Evolutionary conservation across 2,329 filamentous ascomycete genomes (phyloP).

Genomic region (Colletotrichum ledebouriae): DNA sequence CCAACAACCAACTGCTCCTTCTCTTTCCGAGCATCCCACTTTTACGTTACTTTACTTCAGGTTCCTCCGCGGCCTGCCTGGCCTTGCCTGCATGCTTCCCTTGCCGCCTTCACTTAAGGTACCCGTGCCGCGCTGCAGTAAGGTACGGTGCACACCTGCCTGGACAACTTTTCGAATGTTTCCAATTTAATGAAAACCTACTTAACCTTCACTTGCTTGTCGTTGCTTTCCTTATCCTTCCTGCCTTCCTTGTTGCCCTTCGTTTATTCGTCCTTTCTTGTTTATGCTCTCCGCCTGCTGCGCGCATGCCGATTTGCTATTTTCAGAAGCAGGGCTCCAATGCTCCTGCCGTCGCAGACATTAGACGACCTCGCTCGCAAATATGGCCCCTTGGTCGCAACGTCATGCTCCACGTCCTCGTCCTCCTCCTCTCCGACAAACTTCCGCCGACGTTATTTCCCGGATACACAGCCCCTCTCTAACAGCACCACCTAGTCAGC

Average conservation of each 20-base stretch:
- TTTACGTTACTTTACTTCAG: conserved; percentile 9
- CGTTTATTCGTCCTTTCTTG: conserved; percentile 5
- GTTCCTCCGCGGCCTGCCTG: conserved; percentile 4
- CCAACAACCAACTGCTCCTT: conserved; percentile 6
- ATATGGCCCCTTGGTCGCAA: conserved; percentile 52
- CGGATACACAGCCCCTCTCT: conserved; percentile 54
- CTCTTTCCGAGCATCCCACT: conserved; percentile 21
- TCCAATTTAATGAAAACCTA: conserved; percentile 26
- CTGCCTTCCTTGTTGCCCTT: background rate
- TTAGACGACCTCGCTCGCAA: conserved; percentile 43
- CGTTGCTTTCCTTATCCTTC: background rate
- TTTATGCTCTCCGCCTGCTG: conserved; percentile 6
- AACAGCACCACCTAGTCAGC: conserved; percentile 41
- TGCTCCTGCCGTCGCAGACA: conserved; percentile 40
- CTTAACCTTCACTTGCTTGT: background rate
- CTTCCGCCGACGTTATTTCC: conserved; percentile 51
- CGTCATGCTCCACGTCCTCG: conserved; percentile 44
- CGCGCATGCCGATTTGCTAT: conserved; percentile 15
- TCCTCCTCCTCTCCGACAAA: conserved; percentile 41
- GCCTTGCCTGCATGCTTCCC: background rate
- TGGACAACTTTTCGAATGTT: background rate
- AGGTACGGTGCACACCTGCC: background rate
- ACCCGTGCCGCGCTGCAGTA: conserved; percentile 6
- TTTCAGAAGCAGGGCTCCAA: conserved; percentile 19
- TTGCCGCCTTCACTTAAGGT: background rate